phyloP scores from a whole-genome alignment of 2,329 filamentous ascomycete genomes.

The Cladophialophora carrionii region DNA sequence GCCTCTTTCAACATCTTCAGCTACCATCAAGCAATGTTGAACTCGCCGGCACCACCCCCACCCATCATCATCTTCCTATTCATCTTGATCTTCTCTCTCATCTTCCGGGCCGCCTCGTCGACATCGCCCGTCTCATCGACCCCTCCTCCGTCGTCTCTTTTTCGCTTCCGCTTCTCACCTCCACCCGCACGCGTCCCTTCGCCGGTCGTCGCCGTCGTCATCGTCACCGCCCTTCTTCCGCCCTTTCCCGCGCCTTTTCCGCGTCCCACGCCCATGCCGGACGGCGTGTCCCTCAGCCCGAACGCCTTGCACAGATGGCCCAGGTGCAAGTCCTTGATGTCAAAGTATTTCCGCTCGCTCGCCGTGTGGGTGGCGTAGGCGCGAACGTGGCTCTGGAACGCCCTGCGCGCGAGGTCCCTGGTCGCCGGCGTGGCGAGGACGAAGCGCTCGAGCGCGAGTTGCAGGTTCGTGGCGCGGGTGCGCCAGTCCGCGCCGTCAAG shows the following conservation, averaged over 20 bases:
- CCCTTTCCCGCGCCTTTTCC: not conserved
- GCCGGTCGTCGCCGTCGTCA: conserved; percentile 42
- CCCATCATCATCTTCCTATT: conserved; percentile 56
- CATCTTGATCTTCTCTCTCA: conserved; percentile 56
- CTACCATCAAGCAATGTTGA: conserved; percentile 57
- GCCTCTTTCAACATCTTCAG: not conserved
- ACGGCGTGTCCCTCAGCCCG: conserved; percentile 83
- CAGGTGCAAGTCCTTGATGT: conserved; percentile 87
- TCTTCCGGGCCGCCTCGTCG: conserved; percentile 56
- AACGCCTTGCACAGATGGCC: conserved; percentile 95
- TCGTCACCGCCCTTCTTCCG: conserved; percentile 46
- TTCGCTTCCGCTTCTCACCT: conserved; percentile 36
- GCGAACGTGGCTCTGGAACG: conserved; percentile 87
- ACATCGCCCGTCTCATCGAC: conserved; percentile 41
- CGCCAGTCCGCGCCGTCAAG: conserved; percentile 59
- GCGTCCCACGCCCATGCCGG: conserved; percentile 58
- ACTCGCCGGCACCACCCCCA: conserved; percentile 57
- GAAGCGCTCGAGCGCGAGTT: conserved; percentile 69
- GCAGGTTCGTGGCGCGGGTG: conserved; percentile 67
- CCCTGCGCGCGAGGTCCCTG: conserved; percentile 79
- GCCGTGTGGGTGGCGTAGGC: conserved; percentile 94
- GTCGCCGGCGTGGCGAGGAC: conserved; percentile 66
- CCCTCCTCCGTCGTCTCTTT: conserved; percentile 14
- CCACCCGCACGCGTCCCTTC: conserved; percentile 32
- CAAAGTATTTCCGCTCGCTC: conserved; percentile 82